Base-by-base conservation (phyloP, 306 rosid species). In the Citrullus mucosospermus region DNA sequence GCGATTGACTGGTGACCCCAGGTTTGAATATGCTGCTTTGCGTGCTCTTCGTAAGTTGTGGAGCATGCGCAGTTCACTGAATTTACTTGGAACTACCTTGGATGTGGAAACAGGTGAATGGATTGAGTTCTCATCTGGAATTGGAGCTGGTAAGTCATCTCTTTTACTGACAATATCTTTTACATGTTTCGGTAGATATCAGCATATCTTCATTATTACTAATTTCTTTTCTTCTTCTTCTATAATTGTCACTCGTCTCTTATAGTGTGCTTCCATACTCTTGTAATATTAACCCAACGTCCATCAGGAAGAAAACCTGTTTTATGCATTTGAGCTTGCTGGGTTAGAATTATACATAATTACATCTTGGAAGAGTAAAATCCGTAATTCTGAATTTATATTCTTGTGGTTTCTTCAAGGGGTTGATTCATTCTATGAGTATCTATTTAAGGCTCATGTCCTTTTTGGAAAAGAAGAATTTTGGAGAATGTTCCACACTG, bases 381-480 rank as follows among this genome's bases (percentile, higher is more conserved):
- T 46, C 82, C 83, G 78, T 85, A 50, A 14, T 81, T 85, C 85
- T 88, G 78, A 80, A 79, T 55, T 76, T 84, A 78, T 79, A 72
- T 81, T 67, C 32, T 81, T 10, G 78, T 85, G 88, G 57, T 66
- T 77, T 89, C 71, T 79, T 86, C 41, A 74, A 95, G 98, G 98
- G 85, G 98, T 94, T 83, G 98, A 95, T 89, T 95, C 98, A 81
- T 95, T 95, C 86, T 95, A 95, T 69, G 98, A 92, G 83, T 92
- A 95, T 82, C 91, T 92, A 48, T 96, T 89, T 86, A 95, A 92
- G 84, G 98, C 97, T 22, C 90, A 95, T 75, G 88, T 95, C 76
- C 88, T 95, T 85, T 89, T 88, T 32, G 91, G 91, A 41, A 88
- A 84, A 61, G 91, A 86, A 8, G 91, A 88, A 80, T 83, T 88